Percentiles rank a stretch among this genome's conserved stretches.
phyloP scores from a whole-genome alignment of 2,329 filamentous ascomycete species.

The Verticillium dahliae region DNA sequence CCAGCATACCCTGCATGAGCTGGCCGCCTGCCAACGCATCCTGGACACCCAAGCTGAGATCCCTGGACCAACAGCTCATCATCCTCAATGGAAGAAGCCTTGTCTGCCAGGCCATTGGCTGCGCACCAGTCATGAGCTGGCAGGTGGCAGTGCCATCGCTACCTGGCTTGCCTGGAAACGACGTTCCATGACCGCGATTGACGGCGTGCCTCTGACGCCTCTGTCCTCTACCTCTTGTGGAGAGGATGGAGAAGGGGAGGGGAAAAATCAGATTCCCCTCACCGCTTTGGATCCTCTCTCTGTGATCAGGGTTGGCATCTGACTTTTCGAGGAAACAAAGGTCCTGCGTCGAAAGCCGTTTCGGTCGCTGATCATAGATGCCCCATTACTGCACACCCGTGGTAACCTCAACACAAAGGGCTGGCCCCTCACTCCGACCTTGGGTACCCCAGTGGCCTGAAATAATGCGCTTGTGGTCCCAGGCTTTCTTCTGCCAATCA shows the following conservation, averaged over 20 bases:
- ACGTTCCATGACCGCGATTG: neutral
- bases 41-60: constrained; percentile 9
- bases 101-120: constrained; percentile 7
- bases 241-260: too few species aligned
- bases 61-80: constrained; percentile 8
- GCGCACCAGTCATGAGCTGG: constrained; percentile 8
- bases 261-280: neutral
- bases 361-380: too few species aligned
- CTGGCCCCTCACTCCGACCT: neutral
- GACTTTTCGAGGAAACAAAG: too few species aligned
- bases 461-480: neutral
- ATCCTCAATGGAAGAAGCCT: constrained; percentile 7
- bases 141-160: constrained; percentile 4
- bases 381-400: too few species aligned
- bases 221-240: neutral
- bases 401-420: too few species aligned
- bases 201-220: neutral
- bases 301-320: neutral
- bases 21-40: constrained; percentile 19
- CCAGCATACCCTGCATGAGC: constrained; percentile 12
- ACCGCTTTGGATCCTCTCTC: neutral
- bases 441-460: neutral
- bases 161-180: constrained; percentile 1
- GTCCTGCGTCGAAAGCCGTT: too few species aligned
- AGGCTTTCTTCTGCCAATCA: neutral